Evolutionary conservation across 495 filamentous ascomycete genomes (phyloP).

Genomic region (Zalerion maritima): DNA sequence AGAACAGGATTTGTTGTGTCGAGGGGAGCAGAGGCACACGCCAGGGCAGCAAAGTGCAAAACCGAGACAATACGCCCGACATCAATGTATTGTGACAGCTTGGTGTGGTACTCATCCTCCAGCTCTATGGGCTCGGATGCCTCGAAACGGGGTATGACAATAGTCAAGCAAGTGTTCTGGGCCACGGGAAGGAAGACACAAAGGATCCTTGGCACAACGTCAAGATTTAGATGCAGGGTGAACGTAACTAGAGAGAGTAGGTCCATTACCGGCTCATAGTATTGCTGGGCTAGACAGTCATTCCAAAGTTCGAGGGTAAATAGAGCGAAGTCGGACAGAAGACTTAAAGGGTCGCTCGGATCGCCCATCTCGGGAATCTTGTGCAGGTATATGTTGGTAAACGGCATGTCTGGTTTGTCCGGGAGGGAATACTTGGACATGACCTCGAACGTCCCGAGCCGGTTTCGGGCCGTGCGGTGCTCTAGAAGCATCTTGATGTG

Average conservation of each 20-base stretch:
- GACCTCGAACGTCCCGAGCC: slow-evolving; percentile 26
- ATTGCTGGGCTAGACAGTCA: slow-evolving; percentile 23
- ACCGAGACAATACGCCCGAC: slow-evolving; percentile 24
- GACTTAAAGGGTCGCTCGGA: slow-evolving; percentile 18
- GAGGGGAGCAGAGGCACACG: slow-evolving; percentile 13
- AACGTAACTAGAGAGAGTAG: slow-evolving; percentile 23
- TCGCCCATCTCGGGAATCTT: slow-evolving; percentile 23
- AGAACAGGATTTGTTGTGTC: slow-evolving; percentile 1
- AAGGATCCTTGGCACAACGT: slow-evolving; percentile 27
- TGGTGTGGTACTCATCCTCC: slow-evolving; percentile 9
- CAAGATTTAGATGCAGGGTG: slow-evolving; percentile 23
- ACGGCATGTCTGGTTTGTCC: slow-evolving; percentile 21
- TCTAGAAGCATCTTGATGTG: slow-evolving; percentile 25
- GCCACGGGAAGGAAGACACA: slow-evolving; percentile 26
- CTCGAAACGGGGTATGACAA: slow-evolving; percentile 16
- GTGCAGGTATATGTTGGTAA: slow-evolving; percentile 29
- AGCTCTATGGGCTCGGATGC: slow-evolving; percentile 12
- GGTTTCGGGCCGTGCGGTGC: slow-evolving; percentile 19
- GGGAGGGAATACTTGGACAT: slow-evolving; percentile 27
- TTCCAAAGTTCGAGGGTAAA: slow-evolving; percentile 30
- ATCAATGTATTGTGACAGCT: slow-evolving; percentile 18
- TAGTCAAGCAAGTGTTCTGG: slow-evolving; percentile 16
- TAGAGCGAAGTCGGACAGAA: slow-evolving; percentile 29
- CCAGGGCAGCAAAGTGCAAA: slow-evolving; percentile 24
- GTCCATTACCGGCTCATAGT: slow-evolving; percentile 29